Evolutionary conservation across 495 filamentous ascomycete genomes (phyloP).

Genomic region (Daldinia childiae): DNA sequence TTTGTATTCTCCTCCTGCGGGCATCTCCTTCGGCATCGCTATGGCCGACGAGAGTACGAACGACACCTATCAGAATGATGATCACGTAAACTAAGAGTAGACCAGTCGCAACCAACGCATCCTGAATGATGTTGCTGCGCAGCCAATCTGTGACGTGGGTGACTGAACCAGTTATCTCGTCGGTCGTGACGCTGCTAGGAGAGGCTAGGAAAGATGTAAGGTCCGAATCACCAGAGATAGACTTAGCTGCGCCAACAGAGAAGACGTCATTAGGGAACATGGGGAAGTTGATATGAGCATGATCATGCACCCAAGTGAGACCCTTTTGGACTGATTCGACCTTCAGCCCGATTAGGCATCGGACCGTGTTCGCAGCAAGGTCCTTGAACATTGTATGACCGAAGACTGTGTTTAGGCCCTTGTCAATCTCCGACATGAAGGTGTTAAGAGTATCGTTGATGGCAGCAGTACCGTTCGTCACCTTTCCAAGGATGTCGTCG

Average conservation of each 20-base stretch:
- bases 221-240: slow-evolving; percentile 64
- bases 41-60: slow-evolving; percentile 67
- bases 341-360: slow-evolving; percentile 81
- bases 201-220: slow-evolving; percentile 79
- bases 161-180: slow-evolving; percentile 84
- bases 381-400: slow-evolving; percentile 77
- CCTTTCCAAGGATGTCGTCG: slow-evolving; percentile 85
- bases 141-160: slow-evolving; percentile 70
- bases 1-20: slow-evolving; percentile 29
- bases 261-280: slow-evolving; percentile 81
- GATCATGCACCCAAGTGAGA: slow-evolving; percentile 86
- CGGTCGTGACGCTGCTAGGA: slow-evolving; percentile 71
- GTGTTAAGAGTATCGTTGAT: slow-evolving; percentile 87
- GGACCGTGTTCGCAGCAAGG: slow-evolving; percentile 75
- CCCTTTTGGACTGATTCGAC: slow-evolving; percentile 79
- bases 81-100: slow-evolving; percentile 80
- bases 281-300: slow-evolving; percentile 86
- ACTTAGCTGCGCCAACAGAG: slow-evolving; percentile 76
- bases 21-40: slow-evolving; percentile 57
- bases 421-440: slow-evolving; percentile 77
- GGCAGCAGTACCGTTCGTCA: slow-evolving; percentile 78
- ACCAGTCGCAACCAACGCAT: slow-evolving; percentile 77
- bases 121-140: slow-evolving; percentile 69
- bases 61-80: slow-evolving; percentile 75
- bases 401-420: slow-evolving; percentile 78